Evolutionary conservation across 495 filamentous ascomycete genomes (phyloP), one percentile per base, ranked within the genome.

Genomic region (Ascodesmis nigricans): DNA sequence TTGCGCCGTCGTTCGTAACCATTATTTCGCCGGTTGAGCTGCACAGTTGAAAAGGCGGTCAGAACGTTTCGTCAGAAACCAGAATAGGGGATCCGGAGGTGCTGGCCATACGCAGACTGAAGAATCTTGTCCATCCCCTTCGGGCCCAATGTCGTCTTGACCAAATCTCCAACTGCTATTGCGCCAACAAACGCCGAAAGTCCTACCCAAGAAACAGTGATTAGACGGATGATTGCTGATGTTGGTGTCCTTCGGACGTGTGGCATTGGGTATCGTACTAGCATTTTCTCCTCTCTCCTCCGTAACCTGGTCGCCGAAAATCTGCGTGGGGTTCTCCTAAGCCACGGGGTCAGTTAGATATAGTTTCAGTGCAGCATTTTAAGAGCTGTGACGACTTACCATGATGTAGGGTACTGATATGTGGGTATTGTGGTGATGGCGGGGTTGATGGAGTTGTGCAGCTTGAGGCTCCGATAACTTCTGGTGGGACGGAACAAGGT

Each of bases 51-150:
- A 29, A 35, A 33, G 25, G 31, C 16, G 11, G 20, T 31, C 5
- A 34, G 24, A 5, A 23, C 21, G 6, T 19, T 10, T 29, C 26
- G 23, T 27, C 14, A 16, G n/a, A 17, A 10, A 11, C 8, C 31
- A 18, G 16, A 31, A 14, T 18, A 36, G 39, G 9, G 36, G 17
- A 30, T 16, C n/a, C 21, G 16, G 15, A 28, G 31, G 22, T 23
- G 21, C 22, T 23, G 42, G 16, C 5, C 29, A 41, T 67, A 91
- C 76, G 82, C 90, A 59, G 83, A 93, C 55, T 95, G 87, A 55
- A 95, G 60, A 56, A 97, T 97, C 64, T 97, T 95, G 62, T 97
- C 90, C 90, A 95, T 95, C 47, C 87, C 87, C 62, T 95, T 93
- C 1, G 87, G 90, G 8, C 87, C 87, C 9, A 97, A 62, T 5